Evolutionary conservation across 164 flowering plant genomes (phyloP).

Genomic region (Sedum album): DNA sequence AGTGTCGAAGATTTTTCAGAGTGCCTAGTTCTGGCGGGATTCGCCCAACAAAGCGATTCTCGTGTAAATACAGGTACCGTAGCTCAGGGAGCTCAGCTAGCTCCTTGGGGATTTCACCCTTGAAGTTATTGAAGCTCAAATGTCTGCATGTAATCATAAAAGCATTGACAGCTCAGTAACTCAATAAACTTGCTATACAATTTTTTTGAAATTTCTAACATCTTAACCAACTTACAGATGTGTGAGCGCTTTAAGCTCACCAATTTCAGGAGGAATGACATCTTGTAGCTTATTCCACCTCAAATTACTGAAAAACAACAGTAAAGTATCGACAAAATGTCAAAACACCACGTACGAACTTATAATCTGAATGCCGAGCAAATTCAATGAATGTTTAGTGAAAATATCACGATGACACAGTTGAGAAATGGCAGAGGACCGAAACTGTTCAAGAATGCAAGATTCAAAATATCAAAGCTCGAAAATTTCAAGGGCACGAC

Average conservation of each 20-base stretch:
- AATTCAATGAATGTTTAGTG: neutral
- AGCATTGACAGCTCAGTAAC: neutral
- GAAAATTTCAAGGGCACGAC: neutral
- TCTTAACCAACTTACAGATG: slow-evolving; percentile 61
- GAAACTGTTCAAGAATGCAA: neutral
- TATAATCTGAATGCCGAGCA: neutral
- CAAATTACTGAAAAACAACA: slow-evolving; percentile 45
- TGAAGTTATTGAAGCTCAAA: slow-evolving; percentile 89
- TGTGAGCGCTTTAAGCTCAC: slow-evolving; percentile 80
- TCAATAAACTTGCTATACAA: neutral
- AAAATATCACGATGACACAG: neutral
- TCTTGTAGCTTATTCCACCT: slow-evolving; percentile 99
- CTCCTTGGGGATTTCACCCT: slow-evolving; percentile 96
- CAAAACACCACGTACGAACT: neutral
- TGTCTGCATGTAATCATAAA: slow-evolving; percentile 50
- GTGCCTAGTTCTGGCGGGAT: slow-evolving; percentile 89
- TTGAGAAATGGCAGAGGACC: neutral
- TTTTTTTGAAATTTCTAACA: neutral
- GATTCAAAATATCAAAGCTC: neutral
- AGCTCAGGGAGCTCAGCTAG: slow-evolving; percentile 90
- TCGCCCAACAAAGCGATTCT: slow-evolving; percentile 75
- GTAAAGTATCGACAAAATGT: neutral
- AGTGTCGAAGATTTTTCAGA: slow-evolving; percentile 65
- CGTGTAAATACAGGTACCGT: slow-evolving; percentile 82
- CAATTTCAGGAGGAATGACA: slow-evolving; percentile 89